These are phyloP conservation scores for Trametes coccinea DNA, from an alignment of 768 basidiomycete species.

Conservation along the genomic window DNA sequence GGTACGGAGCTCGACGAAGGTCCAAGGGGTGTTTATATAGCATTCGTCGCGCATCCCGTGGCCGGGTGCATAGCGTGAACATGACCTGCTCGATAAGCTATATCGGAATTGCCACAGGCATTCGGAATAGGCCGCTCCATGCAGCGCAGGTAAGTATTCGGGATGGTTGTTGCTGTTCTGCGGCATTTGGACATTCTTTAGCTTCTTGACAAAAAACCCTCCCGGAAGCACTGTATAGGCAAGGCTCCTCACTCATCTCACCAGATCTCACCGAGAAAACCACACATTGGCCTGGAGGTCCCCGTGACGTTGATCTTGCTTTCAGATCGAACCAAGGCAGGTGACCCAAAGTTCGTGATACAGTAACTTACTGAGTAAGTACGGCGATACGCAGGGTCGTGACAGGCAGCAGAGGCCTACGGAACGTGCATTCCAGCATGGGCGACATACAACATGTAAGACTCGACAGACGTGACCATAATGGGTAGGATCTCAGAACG, in stretches of 20 bases:
- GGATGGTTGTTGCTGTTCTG: background rate
- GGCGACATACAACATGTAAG: constrained; percentile 21
- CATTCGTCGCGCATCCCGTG: background rate
- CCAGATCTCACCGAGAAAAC: background rate
- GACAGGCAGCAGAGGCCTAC: constrained; percentile 9
- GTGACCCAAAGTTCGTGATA: too few relatives aligned
- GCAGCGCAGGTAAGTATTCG: background rate
- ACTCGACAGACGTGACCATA: constrained; percentile 18
- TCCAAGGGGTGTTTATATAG: background rate
- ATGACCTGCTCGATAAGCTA: background rate
- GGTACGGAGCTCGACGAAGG: too few relatives aligned
- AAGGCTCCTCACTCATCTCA: too few relatives aligned
- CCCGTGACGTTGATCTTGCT: too few relatives aligned
- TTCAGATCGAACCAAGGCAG: background rate
- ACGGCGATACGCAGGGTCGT: too few relatives aligned
- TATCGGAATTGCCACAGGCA: background rate
- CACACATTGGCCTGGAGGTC: too few relatives aligned
- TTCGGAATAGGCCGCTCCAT: background rate
- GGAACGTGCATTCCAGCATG: constrained; percentile 18
- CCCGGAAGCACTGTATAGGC: too few relatives aligned
- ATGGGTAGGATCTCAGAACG: constrained; percentile 3
- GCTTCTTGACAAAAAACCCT: too few relatives aligned
- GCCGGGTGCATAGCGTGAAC: background rate
- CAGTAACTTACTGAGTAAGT: too few relatives aligned
- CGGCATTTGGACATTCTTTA: background rate